Conservation (phyloP, 108 stramenopile species). For the Nitzschia sp. region DNA sequence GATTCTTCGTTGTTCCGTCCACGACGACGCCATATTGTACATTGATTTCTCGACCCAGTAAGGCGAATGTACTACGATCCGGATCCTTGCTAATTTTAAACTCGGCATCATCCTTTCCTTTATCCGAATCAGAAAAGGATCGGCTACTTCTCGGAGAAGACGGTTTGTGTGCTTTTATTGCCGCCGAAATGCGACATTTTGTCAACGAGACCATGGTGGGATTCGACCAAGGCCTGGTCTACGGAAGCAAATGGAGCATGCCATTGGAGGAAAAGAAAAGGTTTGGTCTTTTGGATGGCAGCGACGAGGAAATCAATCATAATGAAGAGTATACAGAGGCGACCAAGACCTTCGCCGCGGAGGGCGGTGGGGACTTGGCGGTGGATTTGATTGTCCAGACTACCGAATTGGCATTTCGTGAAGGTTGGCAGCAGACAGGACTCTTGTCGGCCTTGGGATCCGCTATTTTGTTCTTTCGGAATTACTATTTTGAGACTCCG, state of each 20-base stretch:
- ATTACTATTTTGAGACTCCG: neutral
- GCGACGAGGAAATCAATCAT: neutral
- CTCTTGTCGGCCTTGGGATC: conserved; percentile 12
- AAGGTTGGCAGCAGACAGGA: conserved; percentile 2
- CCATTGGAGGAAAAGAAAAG: neutral
- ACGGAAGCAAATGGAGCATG: neutral
- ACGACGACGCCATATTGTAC: no score
- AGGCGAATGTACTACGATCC: no score
- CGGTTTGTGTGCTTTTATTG: conserved; percentile 10
- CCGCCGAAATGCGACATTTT: conserved; percentile 16
- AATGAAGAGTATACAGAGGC: neutral
- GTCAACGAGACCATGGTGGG: neutral
- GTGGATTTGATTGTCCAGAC: conserved; percentile 4
- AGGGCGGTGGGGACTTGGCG: neutral
- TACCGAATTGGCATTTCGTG: conserved; percentile 3
- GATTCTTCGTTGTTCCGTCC: no score
- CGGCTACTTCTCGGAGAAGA: conserved; percentile 1
- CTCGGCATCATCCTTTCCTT: no score
- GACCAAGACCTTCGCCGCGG: neutral
- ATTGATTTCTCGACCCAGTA: no score
- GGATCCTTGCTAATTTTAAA: no score
- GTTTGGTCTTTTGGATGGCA: neutral
- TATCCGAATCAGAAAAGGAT: conserved; percentile 3
- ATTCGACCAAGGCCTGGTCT: neutral
- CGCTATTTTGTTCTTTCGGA: conserved; percentile 8